Evolutionary conservation across 352 stramenopile genomes (phyloP).

Genomic region (Pythium aristosporum): DNA sequence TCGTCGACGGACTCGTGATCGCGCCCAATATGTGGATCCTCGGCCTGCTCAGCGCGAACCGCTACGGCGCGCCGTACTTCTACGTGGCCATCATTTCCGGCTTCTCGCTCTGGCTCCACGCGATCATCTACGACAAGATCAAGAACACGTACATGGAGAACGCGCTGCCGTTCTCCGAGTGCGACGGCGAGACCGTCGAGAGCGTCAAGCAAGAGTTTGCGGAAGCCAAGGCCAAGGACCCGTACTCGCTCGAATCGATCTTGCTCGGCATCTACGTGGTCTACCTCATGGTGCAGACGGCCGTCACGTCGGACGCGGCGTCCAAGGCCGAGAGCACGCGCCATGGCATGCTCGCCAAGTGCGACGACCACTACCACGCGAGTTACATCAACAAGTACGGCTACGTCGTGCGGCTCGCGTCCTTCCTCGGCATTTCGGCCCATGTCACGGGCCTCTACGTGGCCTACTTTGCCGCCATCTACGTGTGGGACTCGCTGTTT

Average conservation of each 20-base stretch:
- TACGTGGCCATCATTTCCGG: constrained; percentile 51
- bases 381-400: constrained; percentile 59
- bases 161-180: constrained; percentile 71
- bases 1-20: constrained; percentile 77
- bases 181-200: constrained; percentile 76
- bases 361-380: constrained; percentile 58
- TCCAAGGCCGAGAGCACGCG: constrained; percentile 59
- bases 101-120: constrained; percentile 77
- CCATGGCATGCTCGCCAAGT: constrained; percentile 56
- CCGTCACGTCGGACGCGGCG: constrained; percentile 64
- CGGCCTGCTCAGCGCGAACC: constrained; percentile 49
- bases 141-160: constrained; percentile 91
- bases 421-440: constrained; percentile 80
- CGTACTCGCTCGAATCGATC: constrained; percentile 61
- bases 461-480: constrained; percentile 66
- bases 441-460: constrained; percentile 74
- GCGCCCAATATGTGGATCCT: constrained; percentile 71
- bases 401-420: constrained; percentile 65
- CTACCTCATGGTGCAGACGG: constrained; percentile 65
- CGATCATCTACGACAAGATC: constrained; percentile 84
- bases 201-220: constrained; percentile 72
- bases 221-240: constrained; percentile 59
- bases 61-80: constrained; percentile 56
- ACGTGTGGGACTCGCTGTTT: constrained; percentile 69
- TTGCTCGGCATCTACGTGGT: constrained; percentile 78